phyloP scores from a whole-genome alignment of 2,329 filamentous ascomycete genomes.

The Incumbomyces lentus region DNA sequence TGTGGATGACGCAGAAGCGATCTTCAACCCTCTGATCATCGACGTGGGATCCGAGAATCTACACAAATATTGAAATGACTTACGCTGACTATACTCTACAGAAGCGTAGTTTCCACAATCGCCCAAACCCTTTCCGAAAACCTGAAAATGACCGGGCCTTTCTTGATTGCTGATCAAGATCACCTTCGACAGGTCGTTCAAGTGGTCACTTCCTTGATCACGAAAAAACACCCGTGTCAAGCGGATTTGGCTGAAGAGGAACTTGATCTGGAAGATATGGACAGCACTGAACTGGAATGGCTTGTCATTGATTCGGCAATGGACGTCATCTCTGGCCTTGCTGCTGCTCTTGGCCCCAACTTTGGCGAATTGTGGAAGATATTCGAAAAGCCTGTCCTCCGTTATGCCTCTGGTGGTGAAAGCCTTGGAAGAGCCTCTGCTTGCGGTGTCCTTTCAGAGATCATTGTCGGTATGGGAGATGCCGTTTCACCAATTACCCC shows the following conservation, averaged over 20 bases:
- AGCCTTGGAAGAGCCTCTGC: constrained; percentile 79
- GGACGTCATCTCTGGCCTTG: constrained; percentile 77
- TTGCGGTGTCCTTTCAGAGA: constrained; percentile 85
- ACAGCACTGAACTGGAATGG: constrained; percentile 95
- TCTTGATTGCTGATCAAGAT: constrained; percentile 60
- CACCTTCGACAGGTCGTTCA: constrained; percentile 67
- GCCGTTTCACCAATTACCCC: constrained; percentile 74
- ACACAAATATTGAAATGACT: constrained; percentile 14
- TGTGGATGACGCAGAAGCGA: constrained; percentile 86
- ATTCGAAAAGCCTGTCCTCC: constrained; percentile 84
- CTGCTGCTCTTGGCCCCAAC: constrained; percentile 66
- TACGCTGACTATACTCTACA: constrained; percentile 35
- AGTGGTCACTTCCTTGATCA: constrained; percentile 67
- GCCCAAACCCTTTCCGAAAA: constrained; percentile 87
- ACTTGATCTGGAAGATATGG: constrained; percentile 59
- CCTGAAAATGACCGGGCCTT: constrained; percentile 81
- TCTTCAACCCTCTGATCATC: constrained; percentile 40
- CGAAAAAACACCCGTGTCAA: constrained; percentile 85
- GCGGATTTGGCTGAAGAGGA: constrained; percentile 78
- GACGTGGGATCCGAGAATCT: neutral
- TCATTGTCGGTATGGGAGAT: constrained; percentile 70
- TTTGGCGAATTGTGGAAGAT: constrained; percentile 91
- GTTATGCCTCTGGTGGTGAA: constrained; percentile 77
- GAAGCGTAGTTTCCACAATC: constrained; percentile 83
- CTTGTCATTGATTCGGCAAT: constrained; percentile 88